Evolutionary conservation across 2,329 filamentous ascomycete species (phyloP).

Genomic region (Aspergillus flavus): DNA sequence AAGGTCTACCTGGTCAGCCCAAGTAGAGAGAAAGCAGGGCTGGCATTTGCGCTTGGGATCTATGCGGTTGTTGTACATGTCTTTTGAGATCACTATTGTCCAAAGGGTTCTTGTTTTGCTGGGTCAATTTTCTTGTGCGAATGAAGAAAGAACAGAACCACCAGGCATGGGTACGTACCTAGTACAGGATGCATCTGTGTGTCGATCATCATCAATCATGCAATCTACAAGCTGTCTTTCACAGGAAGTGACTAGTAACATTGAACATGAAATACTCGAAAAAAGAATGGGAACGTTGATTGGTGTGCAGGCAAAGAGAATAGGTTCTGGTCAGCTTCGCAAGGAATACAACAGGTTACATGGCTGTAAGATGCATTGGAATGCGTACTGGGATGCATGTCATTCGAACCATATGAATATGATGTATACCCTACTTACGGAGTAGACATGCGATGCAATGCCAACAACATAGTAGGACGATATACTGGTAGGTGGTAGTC

Average conservation of each 20-base stretch:
- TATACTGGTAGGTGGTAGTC: too few relatives aligned
- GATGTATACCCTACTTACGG: background rate
- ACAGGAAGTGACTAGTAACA: background rate
- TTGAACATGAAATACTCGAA: background rate
- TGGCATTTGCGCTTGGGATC: background rate
- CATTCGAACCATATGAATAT: background rate
- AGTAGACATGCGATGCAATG: too few relatives aligned
- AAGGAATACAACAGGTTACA: background rate
- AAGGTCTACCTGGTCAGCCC: background rate
- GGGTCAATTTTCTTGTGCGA: background rate
- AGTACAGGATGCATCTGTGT: background rate
- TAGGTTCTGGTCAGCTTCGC: background rate
- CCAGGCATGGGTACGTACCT: background rate
- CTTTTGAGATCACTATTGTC: background rate
- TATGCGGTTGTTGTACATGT: background rate
- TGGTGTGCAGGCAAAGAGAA: background rate
- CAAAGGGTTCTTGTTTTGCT: background rate
- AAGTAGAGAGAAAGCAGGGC: background rate
- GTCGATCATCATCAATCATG: background rate
- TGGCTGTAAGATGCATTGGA: background rate
- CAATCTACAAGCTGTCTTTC: background rate
- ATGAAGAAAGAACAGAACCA: background rate
- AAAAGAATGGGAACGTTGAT: background rate
- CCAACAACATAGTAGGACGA: too few relatives aligned
- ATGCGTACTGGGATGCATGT: background rate